Evolutionary conservation across 257 asterid genomes (phyloP), one percentile per base, ranked within the genome.

Genomic region (Rubia yunnanensis): DNA sequence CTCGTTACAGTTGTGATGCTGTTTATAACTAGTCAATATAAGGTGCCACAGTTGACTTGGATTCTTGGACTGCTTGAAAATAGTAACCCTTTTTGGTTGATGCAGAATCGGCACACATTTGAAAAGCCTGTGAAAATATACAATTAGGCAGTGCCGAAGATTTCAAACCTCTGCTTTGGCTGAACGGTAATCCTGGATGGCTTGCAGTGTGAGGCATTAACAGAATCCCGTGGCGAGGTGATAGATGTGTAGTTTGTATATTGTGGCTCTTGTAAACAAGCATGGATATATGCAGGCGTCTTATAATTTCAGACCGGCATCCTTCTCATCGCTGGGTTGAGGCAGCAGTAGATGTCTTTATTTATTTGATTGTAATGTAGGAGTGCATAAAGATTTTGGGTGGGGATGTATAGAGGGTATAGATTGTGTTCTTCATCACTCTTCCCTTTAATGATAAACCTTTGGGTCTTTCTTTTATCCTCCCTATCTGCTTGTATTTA

Each of bases 41-140:
- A 39, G 48, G 18, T 39, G 48, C 48, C 13, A 13, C 48, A 13
- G 3, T 13, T 39, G 13, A 39, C 15, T 13, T 39, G 48, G 13
- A 48, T 11, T 28, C 31, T 23, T 64, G 58, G 34, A 35, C 18
- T 26, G 61, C 64, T 60, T 27, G 1, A 10, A 44, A 20, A n/a
- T 22, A 10, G 14, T 26, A 28, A 39, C 27, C 20, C 14, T 7
- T 31, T 67, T 75, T 71, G 63, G 62, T 39, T 63, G 31, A 72
- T 82, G 79, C 86, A 88, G 95, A 85, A 79, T 66, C 94, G 94
- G 15, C 92, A 83, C 73, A 73, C 83, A 22, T 85, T 59, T 65
- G 95, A 88, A 78, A 88, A 85, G 72, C 85, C 91, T 18, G 90
- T 88, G 70, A 79, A 76, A 77, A 88, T 88, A 73, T 88, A 85